phyloP scores from a whole-genome alignment of 208 protist genomes.

The Acanthamoeba polyphaga region DNA sequence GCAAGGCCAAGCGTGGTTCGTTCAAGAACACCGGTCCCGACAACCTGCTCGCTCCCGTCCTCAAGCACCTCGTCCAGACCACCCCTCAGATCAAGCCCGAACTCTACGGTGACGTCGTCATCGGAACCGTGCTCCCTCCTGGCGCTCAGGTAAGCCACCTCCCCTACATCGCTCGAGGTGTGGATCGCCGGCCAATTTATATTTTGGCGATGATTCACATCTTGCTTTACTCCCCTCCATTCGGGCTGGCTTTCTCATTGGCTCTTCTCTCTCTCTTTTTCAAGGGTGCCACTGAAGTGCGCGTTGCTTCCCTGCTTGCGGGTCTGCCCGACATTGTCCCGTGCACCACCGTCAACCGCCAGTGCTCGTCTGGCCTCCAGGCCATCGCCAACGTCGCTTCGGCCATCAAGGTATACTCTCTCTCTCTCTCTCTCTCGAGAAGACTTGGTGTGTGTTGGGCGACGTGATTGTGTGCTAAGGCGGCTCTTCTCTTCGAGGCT shows the following conservation, averaged over 20 bases:
- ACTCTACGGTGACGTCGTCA: constrained; percentile 79
- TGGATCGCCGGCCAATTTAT: no score
- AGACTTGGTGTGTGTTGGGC: neutral
- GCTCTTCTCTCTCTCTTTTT: neutral
- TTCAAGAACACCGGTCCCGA: constrained; percentile 84
- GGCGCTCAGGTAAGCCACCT: constrained; percentile 3
- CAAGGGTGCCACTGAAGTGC: constrained; percentile 75
- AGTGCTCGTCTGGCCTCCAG: constrained; percentile 80
- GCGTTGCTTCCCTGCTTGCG: constrained; percentile 80
- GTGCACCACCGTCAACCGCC: constrained; percentile 81
- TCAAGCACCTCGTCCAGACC: constrained; percentile 78
- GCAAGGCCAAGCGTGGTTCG: constrained; percentile 81
- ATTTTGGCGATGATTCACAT: neutral
- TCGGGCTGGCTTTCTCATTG: neutral
- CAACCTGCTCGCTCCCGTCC: constrained; percentile 79
- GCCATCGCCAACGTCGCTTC: constrained; percentile 82
- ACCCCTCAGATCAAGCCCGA: constrained; percentile 78
- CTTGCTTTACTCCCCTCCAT: neutral
- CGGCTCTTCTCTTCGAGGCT: neutral
- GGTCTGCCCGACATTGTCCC: constrained; percentile 81
- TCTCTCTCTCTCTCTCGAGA: neutral
- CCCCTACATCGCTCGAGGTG: no score
- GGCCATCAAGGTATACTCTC: constrained; percentile 64
- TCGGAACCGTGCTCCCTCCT: constrained; percentile 79
- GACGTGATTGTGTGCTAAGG: neutral